Percentiles rank a stretch among this genome's conserved stretches.
Conservation (phyloP, 257 asterid genomes). For the Rehmannia glutinosa region DNA sequence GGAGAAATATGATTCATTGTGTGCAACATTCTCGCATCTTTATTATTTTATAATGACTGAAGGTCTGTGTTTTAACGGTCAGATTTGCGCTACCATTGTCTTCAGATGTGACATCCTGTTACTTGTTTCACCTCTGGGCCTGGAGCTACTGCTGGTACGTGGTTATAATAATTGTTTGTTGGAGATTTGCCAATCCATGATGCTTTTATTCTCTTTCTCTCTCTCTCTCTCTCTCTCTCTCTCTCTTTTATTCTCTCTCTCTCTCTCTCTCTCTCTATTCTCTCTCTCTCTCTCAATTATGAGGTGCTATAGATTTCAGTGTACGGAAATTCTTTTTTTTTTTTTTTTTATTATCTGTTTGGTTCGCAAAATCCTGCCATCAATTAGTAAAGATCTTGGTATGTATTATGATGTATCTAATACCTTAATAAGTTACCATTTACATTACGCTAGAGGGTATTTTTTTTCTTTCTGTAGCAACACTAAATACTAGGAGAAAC, state of each 20-base stretch:
- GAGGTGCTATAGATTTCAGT: not conserved
- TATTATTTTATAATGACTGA: constrained; percentile 22
- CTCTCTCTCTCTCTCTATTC: no score
- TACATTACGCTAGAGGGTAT: constrained; percentile 3
- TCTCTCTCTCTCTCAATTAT: not conserved
- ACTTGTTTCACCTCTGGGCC: constrained; percentile 75
- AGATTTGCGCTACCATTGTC: constrained; percentile 76
- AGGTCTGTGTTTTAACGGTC: constrained; percentile 35
- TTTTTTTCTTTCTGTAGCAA: not conserved
- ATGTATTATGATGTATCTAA: not conserved
- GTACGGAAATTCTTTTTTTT: not conserved
- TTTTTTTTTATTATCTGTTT: not conserved
- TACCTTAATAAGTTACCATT: not conserved
- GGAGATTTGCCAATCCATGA: constrained; percentile 1
- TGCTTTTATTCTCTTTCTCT: not conserved
- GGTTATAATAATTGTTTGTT: constrained; percentile 5
- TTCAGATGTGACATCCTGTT: constrained; percentile 92
- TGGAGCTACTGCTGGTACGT: constrained; percentile 83
- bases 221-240: no score
- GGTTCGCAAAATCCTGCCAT: no score
- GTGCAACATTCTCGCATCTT: not conserved
- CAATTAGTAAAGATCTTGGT: not conserved
- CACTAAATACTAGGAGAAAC: not conserved
- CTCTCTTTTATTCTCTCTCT: no score
- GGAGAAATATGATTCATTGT: not conserved